These are phyloP conservation scores for Magnolia kwangsiensis DNA, from an alignment of 164 flowering plant genomes.

Conservation along the genomic window DNA sequence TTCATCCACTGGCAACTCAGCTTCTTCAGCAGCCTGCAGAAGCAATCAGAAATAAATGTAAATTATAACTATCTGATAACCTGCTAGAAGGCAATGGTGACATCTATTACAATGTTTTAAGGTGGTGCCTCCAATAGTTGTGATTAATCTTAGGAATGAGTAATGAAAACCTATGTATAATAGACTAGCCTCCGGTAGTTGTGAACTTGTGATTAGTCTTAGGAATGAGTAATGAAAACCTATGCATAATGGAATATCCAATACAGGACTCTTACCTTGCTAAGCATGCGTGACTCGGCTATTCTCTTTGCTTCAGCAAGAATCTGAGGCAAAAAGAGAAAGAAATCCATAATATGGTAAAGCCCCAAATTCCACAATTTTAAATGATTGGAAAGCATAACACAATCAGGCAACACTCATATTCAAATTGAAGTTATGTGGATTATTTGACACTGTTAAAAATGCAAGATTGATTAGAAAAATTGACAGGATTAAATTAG, in stretches of 20 bases:
- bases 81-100: no score
- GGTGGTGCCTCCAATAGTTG: no score
- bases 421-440: neutral
- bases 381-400: no score
- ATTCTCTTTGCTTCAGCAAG: constrained; percentile 91
- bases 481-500: neutral
- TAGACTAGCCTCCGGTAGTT: neutral
- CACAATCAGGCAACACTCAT: neutral
- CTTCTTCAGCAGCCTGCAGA: constrained; percentile 62
- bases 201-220: no score
- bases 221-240: neutral
- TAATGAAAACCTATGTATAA: neutral
- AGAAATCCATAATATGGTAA: neutral
- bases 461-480: neutral
- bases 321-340: constrained; percentile 41
- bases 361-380: neutral
- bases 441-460: neutral
- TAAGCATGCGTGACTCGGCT: constrained; percentile 64
- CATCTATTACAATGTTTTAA: no score
- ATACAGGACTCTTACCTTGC: constrained; percentile 37
- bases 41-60: constrained; percentile 1
- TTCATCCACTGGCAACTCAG: constrained; percentile 39
- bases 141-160: no score
- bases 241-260: neutral
- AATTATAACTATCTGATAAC: neutral